phyloP scores from a whole-genome alignment of 768 basidiomycete genomes.

The Paxillus ammoniavirescens region DNA sequence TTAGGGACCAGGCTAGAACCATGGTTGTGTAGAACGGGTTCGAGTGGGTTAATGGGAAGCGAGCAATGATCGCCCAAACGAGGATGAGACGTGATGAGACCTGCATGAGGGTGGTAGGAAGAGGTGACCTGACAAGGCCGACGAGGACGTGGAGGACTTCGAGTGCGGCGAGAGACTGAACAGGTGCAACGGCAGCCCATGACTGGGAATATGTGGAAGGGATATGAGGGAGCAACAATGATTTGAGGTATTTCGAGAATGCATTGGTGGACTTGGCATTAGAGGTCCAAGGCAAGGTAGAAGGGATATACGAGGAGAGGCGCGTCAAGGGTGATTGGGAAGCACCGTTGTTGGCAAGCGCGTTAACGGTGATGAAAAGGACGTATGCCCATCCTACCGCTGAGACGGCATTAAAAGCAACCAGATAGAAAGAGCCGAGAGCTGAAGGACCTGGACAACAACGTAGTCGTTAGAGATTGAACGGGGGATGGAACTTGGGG shows the following conservation, averaged over 20 bases:
- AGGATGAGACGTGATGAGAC: slow-evolving; percentile 79
- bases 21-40: slow-evolving; percentile 86
- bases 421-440: slow-evolving; percentile 50
- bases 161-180: slow-evolving; percentile 81
- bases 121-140: slow-evolving; percentile 76
- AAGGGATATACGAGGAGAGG: slow-evolving; percentile 23
- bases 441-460: neutral
- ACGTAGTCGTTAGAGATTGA: neutral
- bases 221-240: slow-evolving; percentile 33
- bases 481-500: neutral
- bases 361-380: slow-evolving; percentile 50
- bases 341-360: slow-evolving; percentile 32
- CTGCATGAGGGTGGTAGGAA: slow-evolving; percentile 74
- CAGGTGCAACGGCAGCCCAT: slow-evolving; percentile 59
- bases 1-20: slow-evolving; percentile 89
- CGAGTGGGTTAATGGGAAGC: slow-evolving; percentile 46
- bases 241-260: slow-evolving; percentile 35
- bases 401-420: slow-evolving; percentile 77
- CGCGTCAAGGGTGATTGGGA: slow-evolving; percentile 39
- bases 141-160: slow-evolving; percentile 81
- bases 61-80: slow-evolving; percentile 72
- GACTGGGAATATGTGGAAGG: slow-evolving; percentile 52
- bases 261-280: slow-evolving; percentile 27
- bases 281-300: slow-evolving; percentile 12
- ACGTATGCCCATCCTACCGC: slow-evolving; percentile 74